These are phyloP conservation scores for Acanthamoeba lugdunensis DNA, from an alignment of 208 protist genomes.

Conservation along the genomic window DNA sequence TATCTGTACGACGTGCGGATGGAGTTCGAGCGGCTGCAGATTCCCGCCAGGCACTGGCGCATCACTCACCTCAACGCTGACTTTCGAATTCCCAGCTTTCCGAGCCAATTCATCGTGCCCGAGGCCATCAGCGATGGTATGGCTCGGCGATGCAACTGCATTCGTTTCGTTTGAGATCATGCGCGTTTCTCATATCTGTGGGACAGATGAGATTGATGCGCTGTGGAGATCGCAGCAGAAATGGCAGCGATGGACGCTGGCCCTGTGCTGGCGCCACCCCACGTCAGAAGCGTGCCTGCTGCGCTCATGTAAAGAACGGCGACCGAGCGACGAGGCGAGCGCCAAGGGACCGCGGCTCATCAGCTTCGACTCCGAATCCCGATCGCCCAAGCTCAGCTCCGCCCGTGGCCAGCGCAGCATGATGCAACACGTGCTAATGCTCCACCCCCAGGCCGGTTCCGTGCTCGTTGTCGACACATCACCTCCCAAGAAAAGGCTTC, in stretches of 20 bases:
- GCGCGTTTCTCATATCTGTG: too few relatives aligned
- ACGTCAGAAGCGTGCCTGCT: neutral
- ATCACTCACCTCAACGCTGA: neutral
- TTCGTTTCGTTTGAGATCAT: too few relatives aligned
- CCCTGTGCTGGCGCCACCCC: neutral
- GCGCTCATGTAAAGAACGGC: neutral
- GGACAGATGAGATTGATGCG: neutral
- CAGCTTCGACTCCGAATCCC: neutral
- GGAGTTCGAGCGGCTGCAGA: too few relatives aligned
- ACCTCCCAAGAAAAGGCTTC: neutral
- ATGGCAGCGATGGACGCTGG: neutral
- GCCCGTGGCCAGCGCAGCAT: neutral
- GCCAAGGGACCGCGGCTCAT: neutral
- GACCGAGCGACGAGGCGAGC: neutral
- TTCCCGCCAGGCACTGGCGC: neutral
- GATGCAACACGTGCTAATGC: conserved; percentile 4
- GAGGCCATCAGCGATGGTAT: neutral
- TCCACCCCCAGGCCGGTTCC: neutral
- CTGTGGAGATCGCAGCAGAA: neutral
- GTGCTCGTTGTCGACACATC: neutral
- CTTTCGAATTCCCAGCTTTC: neutral
- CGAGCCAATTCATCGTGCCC: neutral
- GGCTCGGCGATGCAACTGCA: neutral
- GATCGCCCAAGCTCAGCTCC: neutral
- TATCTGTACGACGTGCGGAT: neutral